phyloP scores from a whole-genome alignment of 352 stramenopile genomes.

The Pythium brassicae region DNA sequence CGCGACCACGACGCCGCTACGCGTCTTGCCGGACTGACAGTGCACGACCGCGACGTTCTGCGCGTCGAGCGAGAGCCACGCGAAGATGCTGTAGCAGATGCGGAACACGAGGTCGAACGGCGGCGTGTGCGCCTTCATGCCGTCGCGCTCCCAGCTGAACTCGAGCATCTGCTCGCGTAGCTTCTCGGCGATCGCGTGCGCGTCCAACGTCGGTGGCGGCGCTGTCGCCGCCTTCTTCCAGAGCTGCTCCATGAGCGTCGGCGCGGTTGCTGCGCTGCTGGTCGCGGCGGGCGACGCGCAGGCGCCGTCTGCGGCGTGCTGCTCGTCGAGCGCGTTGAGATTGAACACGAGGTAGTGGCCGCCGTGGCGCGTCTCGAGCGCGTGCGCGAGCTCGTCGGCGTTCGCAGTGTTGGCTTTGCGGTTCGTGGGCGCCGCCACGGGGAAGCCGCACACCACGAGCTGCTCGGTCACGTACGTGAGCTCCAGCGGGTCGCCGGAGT shows the following conservation, averaged over 20 bases:
- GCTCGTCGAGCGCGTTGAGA: slow-evolving; percentile 52
- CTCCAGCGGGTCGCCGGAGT: slow-evolving; percentile 39
- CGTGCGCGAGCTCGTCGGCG: slow-evolving; percentile 53
- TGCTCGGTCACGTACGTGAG: slow-evolving; percentile 73
- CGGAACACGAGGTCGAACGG: slow-evolving; percentile 83
- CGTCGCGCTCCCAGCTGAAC: slow-evolving; percentile 77
- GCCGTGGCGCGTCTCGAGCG: slow-evolving; percentile 48
- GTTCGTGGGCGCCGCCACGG: slow-evolving; percentile 47
- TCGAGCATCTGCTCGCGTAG: slow-evolving; percentile 83
- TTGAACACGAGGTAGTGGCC: slow-evolving; percentile 81
- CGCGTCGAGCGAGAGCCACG: slow-evolving; percentile 84
- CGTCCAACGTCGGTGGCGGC: no score
- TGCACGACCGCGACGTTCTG: slow-evolving; percentile 85
- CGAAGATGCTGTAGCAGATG: slow-evolving; percentile 91
- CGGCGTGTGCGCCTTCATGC: slow-evolving; percentile 81
- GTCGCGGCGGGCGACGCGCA: slow-evolving; percentile 1
- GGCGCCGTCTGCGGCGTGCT: slow-evolving; percentile 5
- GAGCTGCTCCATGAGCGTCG: slow-evolving; percentile 14
- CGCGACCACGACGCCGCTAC: slow-evolving; percentile 90
- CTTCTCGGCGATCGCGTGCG: slow-evolving; percentile 32
- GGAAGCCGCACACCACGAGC: slow-evolving; percentile 56
- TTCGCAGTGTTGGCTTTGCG: slow-evolving; percentile 78
- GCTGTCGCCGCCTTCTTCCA: background rate
- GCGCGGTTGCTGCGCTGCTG: background rate
- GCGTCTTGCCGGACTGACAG: slow-evolving; percentile 91